phyloP scores from a whole-genome alignment of 208 protist species.

The Acanthamoeba lenticulata region DNA sequence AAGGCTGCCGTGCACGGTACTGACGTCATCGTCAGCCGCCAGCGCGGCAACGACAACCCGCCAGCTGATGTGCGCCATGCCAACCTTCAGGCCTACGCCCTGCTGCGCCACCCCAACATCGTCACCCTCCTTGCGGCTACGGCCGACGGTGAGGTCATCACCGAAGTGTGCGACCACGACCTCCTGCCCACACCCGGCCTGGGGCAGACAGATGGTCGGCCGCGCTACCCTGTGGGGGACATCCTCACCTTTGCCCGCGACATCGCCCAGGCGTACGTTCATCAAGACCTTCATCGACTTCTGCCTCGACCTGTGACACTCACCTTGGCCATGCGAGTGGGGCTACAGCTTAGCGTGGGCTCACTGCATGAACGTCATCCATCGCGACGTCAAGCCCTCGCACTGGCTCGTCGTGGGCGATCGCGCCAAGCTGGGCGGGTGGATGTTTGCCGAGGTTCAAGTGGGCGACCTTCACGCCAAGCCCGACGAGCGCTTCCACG shows the following conservation, averaged over 20 bases:
- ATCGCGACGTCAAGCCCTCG: slow-evolving; percentile 55
- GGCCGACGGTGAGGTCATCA: slow-evolving; percentile 13
- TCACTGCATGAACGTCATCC: slow-evolving; percentile 1
- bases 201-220: background rate
- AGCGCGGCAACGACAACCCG: background rate
- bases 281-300: too few species aligned
- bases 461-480: background rate
- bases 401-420: slow-evolving; percentile 28
- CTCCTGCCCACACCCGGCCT: background rate
- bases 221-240: background rate
- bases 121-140: slow-evolving; percentile 34
- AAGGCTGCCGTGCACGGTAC: background rate
- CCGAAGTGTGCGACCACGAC: slow-evolving; percentile 51
- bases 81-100: slow-evolving; percentile 54
- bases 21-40: background rate
- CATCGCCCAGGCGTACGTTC: slow-evolving; percentile 48
- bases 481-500: slow-evolving; percentile 49
- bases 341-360: slow-evolving; percentile 49
- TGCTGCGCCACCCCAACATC: slow-evolving; percentile 56
- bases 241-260: background rate
- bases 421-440: slow-evolving; percentile 41
- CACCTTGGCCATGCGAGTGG: too few species aligned
- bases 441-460: slow-evolving; percentile 66
- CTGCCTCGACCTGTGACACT: too few species aligned
- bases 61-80: background rate